Base-by-base conservation (phyloP, 257 asterid genomes). In the Petunia secreta region DNA sequence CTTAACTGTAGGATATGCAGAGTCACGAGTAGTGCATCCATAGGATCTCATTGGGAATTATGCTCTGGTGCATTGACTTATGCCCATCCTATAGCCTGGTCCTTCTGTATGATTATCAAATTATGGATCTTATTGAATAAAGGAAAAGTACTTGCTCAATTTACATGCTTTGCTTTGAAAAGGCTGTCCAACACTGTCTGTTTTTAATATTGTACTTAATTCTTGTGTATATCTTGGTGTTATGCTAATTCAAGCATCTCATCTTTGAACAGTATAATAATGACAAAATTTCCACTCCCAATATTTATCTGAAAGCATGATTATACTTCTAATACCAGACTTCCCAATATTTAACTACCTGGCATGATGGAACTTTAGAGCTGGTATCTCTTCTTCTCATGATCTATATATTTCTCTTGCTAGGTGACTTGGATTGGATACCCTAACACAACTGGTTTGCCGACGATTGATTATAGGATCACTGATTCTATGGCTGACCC, bases 381-480 rank as follows among this genome's bases (percentile, higher is more conserved):
- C 78, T 73, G 46, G 34, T 73, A 73, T 43, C 43, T 53, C 14
- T 5, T 62, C 8, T 25, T 11, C 43, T 73, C 78, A 74, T 82
- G 63, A 36, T 50, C 78, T 73, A 50, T 71, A 48, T 50, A 16
- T 66, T 79, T 86, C 80, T 63, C 85, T 82, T 60, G 36, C 43
- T 84, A 96, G 99, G 99, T 92, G 78, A 96, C 99, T 77, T 96
- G 99, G 99, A 96, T 96, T 86, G 99, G 99, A 84, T 96, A 96
- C 90, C 99, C 99, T 63, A 96, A 96, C 83, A 94, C 99, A 74
- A 94, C 99, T 77, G 99, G 99, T 78, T 88, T 96, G 89, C 99
- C 97, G 78, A 88, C 95, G 80, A 88, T 96, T 84, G 99, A 96
- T 87, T 96, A 94, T 89, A 90, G 99, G 90, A 94, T 96, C 79